Percentiles rank a stretch among this genome's conserved stretches.
These are phyloP conservation scores for Linanthus parryae DNA, from an alignment of 148 eudicot genomes.

Conservation along the genomic window DNA sequence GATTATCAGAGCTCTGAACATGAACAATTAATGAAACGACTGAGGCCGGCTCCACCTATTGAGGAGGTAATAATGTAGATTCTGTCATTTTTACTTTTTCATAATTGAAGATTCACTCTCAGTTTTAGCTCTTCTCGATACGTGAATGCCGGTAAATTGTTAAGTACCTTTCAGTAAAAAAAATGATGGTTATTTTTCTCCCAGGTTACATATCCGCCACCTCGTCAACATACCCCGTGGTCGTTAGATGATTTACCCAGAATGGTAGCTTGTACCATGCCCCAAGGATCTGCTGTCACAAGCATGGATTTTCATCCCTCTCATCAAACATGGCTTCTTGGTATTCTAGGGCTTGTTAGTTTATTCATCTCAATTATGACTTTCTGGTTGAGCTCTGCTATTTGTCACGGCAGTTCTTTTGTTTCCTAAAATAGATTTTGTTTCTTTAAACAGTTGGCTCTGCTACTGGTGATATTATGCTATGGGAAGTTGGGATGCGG, in stretches of 20 bases:
- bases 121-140: no score
- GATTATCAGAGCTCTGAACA: conserved; percentile 82
- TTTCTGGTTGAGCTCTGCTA: no score
- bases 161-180: no score
- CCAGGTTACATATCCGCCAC: conserved; percentile 78
- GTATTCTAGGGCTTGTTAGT: no score
- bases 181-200: neutral
- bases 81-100: no score
- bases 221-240: conserved; percentile 62
- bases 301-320: conserved; percentile 97
- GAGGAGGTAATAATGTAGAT: conserved; percentile 92
- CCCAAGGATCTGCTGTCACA: conserved; percentile 66
- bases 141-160: no score
- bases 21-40: conserved; percentile 83
- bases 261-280: conserved; percentile 68
- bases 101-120: no score
- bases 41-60: conserved; percentile 72
- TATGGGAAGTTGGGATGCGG: neutral
- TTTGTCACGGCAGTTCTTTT: no score
- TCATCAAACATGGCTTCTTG: conserved; percentile 66
- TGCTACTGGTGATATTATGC: conserved; percentile 3
- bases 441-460: neutral
- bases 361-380: no score
- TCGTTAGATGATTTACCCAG: conserved; percentile 82
- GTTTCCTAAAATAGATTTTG: no score